Evolutionary conservation across 2,329 filamentous ascomycete species (phyloP), one percentile per base, ranked within the genome.

Genomic region (Pseudogymnoascus sp.): DNA sequence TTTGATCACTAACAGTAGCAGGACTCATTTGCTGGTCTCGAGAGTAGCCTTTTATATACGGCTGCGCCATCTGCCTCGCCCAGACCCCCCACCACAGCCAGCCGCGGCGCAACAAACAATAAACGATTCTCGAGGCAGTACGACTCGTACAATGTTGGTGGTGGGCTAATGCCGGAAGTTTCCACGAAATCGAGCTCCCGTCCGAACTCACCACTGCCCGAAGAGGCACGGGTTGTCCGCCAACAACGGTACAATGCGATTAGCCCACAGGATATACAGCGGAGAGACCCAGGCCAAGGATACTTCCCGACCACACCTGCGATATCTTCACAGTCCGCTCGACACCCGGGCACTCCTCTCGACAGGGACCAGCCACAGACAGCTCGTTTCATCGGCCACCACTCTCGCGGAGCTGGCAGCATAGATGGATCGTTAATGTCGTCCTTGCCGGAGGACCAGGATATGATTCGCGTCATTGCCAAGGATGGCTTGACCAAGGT

Each of bases 401-500:
- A 96, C 75, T 85, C 88, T 63, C 86, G 90, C 72, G 90, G 90
- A 69, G 89, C 89, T 71, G 90, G 89, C 62, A 96, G 91, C 75
- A 82, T 93, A 72, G 93, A 97, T 75, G 88, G 88, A 66, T 88
- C 91, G 69, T 87, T 93, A 67, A 95, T 93, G 83, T 90, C 91
- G 68, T 88, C 89, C 65, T 79, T 97, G 71, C 93, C 93, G 64
- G 83, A 87, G 68, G 90, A 92, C 75, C 91, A 96, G 74, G 89
- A 93, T 65, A 86, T 96, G 65, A 96, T 97, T 67, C 86, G 93
- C 67, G 91, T 97, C 69, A 96, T 97, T 72, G 96, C 90, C 68
- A 95, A 92, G 60, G 91, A 87, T 66, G 95, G 93, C 61, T 87
- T 92, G 66, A 96, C 92, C 59, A 96, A 96, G 72, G 93, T 97